Evolutionary conservation across 805 yeast genomes (phyloP).

Genomic region (Candida easanensis): DNA sequence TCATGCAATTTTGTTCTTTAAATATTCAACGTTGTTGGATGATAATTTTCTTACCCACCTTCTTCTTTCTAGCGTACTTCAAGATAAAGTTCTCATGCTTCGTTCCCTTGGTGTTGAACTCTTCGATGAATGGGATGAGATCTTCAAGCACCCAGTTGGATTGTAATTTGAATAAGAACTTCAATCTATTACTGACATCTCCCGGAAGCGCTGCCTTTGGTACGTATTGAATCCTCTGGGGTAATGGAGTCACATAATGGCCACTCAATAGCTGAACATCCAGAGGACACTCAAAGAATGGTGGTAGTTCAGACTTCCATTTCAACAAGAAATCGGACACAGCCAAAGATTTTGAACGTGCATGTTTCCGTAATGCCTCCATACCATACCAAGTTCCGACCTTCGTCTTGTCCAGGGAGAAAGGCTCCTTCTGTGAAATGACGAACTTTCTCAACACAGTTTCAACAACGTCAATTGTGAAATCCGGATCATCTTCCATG

Average conservation of each 20-base stretch:
- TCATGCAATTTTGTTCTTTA: neutral
- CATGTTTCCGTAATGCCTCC: slow-evolving; percentile 41
- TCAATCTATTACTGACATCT: slow-evolving; percentile 48
- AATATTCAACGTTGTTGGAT: slow-evolving; percentile 29
- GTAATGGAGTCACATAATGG: slow-evolving; percentile 45
- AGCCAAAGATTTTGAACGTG: slow-evolving; percentile 29
- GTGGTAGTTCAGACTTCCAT: slow-evolving; percentile 64
- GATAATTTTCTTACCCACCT: slow-evolving; percentile 39
- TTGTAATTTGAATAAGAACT: slow-evolving; percentile 51
- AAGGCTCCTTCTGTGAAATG: slow-evolving; percentile 24
- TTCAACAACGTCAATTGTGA: slow-evolving; percentile 41
- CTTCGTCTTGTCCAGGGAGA: slow-evolving; percentile 38
- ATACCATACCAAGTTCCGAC: slow-evolving; percentile 66
- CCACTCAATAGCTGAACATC: slow-evolving; percentile 57
- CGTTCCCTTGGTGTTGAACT: slow-evolving; percentile 49
- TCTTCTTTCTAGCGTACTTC: slow-evolving; percentile 58
- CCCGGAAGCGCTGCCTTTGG: slow-evolving; percentile 45
- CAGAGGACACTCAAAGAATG: slow-evolving; percentile 57
- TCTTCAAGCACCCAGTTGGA: slow-evolving; percentile 60
- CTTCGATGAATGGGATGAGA: slow-evolving; percentile 59
- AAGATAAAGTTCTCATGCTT: slow-evolving; percentile 57
- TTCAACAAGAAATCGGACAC: slow-evolving; percentile 57
- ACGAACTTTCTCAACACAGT: slow-evolving; percentile 52
- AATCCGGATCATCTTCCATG: slow-evolving; percentile 32
- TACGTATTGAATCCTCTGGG: slow-evolving; percentile 49